Conservation (phyloP, 2,329 filamentous ascomycete genomes). For the Pestalotiopsis fici region DNA sequence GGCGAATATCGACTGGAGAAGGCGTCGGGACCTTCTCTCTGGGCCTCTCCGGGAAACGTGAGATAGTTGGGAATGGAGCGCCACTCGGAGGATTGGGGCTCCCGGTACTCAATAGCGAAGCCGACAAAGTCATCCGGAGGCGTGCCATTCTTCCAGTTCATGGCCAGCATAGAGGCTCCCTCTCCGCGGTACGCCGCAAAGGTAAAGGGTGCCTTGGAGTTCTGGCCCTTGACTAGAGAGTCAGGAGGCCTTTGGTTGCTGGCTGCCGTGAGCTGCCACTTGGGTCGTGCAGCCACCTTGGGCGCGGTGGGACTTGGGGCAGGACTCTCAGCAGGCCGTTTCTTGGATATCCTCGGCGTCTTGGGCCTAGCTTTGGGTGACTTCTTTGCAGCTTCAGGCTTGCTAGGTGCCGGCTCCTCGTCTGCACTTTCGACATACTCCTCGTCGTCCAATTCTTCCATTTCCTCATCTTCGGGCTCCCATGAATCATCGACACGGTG, state of each 20-base stretch:
- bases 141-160: conserved; percentile 3
- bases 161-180: background rate
- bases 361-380: background rate
- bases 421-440: background rate
- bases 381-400: background rate
- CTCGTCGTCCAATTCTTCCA: background rate
- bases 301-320: background rate
- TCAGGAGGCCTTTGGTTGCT: background rate
- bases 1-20: background rate
- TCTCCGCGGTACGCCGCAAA: background rate
- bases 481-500: background rate
- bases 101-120: conserved; percentile 1
- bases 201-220: background rate
- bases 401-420: background rate
- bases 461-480: background rate
- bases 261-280: background rate
- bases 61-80: background rate
- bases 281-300: background rate
- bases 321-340: background rate
- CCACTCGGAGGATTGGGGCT: background rate
- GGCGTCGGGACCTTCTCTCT: background rate
- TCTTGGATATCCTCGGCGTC: background rate
- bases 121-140: conserved; percentile 3
- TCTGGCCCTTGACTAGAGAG: background rate
- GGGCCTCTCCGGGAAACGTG: background rate